phyloP scores from a whole-genome alignment of 2,329 filamentous ascomycete species.

The Chaetomium strumarium region DNA sequence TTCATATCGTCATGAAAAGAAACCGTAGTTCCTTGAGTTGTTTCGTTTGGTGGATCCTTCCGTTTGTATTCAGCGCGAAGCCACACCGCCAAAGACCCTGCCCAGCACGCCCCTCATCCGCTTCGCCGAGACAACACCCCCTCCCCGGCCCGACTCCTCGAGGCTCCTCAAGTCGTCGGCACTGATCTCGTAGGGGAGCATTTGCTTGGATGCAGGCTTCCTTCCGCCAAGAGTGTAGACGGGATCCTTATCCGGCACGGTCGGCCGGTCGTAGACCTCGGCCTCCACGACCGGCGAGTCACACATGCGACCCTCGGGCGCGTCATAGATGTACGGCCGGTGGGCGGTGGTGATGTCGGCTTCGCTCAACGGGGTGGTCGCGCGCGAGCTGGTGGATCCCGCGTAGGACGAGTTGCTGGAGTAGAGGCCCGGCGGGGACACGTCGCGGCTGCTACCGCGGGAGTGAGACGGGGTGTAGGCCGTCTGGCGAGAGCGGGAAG shows the following conservation, averaged over 20 bases:
- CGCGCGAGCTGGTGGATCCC: slow-evolving; percentile 37
- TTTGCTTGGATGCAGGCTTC: slow-evolving; percentile 21
- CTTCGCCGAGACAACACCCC: neutral
- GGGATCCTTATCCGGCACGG: slow-evolving; percentile 33
- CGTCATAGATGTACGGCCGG: slow-evolving; percentile 37
- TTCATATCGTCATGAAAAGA: neutral
- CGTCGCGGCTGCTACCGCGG: slow-evolving; percentile 42
- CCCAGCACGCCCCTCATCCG: slow-evolving; percentile 2
- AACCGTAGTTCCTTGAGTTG: too few relatives aligned
- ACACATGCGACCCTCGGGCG: slow-evolving; percentile 36
- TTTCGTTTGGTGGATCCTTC: too few relatives aligned
- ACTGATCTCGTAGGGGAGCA: slow-evolving; percentile 52
- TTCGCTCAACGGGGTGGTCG: slow-evolving; percentile 45
- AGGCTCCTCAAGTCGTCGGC: slow-evolving; percentile 46
- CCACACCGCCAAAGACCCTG: neutral
- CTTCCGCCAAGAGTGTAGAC: slow-evolving; percentile 25
- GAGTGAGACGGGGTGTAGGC: slow-evolving; percentile 28
- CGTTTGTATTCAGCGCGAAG: too few relatives aligned
- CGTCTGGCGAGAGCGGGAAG: slow-evolving; percentile 36
- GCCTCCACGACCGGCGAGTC: slow-evolving; percentile 46
- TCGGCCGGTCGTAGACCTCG: slow-evolving; percentile 34
- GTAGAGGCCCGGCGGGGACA: slow-evolving; percentile 33
- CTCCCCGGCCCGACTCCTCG: slow-evolving; percentile 35
- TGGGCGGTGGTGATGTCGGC: slow-evolving; percentile 30
- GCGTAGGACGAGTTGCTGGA: slow-evolving; percentile 46